Base-by-base conservation (phyloP, 148 eudicot genomes). In the Silene conica region DNA sequence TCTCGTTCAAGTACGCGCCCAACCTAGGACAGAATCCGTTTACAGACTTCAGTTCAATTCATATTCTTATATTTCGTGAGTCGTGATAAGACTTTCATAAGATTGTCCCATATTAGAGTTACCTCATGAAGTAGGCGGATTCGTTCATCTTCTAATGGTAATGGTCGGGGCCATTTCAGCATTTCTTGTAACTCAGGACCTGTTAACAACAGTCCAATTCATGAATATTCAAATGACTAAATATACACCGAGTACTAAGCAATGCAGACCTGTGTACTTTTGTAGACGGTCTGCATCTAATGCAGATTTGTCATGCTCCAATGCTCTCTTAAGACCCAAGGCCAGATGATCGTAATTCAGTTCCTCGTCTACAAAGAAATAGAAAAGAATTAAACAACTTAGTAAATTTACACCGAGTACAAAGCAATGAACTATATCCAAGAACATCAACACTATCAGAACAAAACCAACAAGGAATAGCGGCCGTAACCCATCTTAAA, bases 111-210 rank as follows among this genome's bases (percentile, higher is more conserved):
- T 6, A 4, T 14, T 8, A 9, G 8, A 50, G 54, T 14, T 67
- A 87, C 98, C 96, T 93, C 96, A 25, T 88, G 90, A 72, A 93
- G 16, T 83, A 89, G 81, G 77, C 94, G 91, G 64, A 89, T 83
- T 18, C 96, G 82, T 80, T 93, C 98, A 80, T 93, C 94, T 81
- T 86, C 94, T 75, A 89, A 76, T 75, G 94, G 94, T 60, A 93
- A 85, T 31, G 92, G 89, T 61, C 89, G 89, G 43, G 98, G 88
- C 96, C 98, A 90, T 46, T 87, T 86, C 79, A 93, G 76, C 78
- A 93, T 72, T 74, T 84, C 76, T 22, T 82, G 86, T 46, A 93
- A 75, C 34, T 89, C 90, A 80, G 79, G 82, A 74, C 93, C 98
- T 90, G 82, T 63, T 74, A 82, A 77, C 75, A 74, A 38, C 55